phyloP scores from a whole-genome alignment of 805 yeast genomes.

The Wickerhamomyces rabaulensis region DNA sequence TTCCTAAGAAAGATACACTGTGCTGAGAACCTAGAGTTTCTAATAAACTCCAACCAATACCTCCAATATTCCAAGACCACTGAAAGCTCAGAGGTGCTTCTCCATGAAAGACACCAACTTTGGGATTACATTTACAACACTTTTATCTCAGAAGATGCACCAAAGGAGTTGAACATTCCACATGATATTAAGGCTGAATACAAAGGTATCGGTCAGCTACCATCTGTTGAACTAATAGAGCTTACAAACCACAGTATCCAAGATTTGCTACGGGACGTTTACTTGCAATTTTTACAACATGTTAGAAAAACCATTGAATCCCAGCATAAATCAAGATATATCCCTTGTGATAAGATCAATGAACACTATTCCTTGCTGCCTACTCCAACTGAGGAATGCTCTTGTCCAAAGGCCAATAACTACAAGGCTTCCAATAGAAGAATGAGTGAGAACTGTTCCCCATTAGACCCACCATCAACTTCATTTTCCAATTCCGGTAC shows the following conservation, averaged over 20 bases:
- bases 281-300: conserved; percentile 19
- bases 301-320: conserved; percentile 6
- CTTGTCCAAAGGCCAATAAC: neutral
- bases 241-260: conserved; percentile 18
- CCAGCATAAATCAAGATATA: conserved; percentile 7
- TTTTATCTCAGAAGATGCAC: conserved; percentile 34
- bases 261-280: conserved; percentile 20
- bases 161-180: conserved; percentile 29
- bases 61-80: neutral
- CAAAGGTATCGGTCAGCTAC: conserved; percentile 8
- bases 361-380: conserved; percentile 15
- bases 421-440: conserved; percentile 5
- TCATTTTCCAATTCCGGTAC: neutral
- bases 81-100: neutral
- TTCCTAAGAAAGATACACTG: conserved; percentile 21
- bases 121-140: conserved; percentile 30
- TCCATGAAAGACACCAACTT: conserved; percentile 6
- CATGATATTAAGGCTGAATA: conserved; percentile 18
- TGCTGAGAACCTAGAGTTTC: conserved; percentile 24
- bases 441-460: conserved; percentile 16
- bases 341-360: conserved; percentile 7
- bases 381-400: conserved; percentile 10
- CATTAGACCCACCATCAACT: conserved; percentile 12
- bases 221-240: conserved; percentile 13
- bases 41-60: conserved; percentile 17